phyloP scores from a whole-genome alignment of 257 asterid genomes.

The Knoxia roxburghii region DNA sequence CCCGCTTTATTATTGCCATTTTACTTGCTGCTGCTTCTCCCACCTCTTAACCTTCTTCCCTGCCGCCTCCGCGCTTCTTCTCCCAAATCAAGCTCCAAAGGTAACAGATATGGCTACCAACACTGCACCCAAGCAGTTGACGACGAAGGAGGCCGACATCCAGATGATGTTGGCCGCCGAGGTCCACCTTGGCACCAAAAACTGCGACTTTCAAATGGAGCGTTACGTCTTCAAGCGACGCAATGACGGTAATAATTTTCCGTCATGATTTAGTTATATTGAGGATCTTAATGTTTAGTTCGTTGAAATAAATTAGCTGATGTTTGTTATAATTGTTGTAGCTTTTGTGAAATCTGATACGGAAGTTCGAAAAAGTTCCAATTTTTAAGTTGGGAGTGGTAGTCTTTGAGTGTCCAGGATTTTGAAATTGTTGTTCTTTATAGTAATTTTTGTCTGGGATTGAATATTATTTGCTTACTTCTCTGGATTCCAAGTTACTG shows the following conservation, averaged over 20 bases:
- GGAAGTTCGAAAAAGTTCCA: neutral
- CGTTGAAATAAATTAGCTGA: neutral
- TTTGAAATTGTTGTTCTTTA: neutral
- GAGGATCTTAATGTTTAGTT: neutral
- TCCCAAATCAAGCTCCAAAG: too few relatives aligned
- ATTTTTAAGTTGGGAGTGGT: neutral
- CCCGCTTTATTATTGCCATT: too few relatives aligned
- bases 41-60: too few relatives aligned
- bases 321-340: neutral
- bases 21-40: too few relatives aligned
- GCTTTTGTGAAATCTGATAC: neutral
- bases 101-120: constrained; percentile 16
- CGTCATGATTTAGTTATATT: neutral
- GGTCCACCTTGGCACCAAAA: constrained; percentile 42
- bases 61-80: too few relatives aligned
- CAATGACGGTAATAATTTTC: constrained; percentile 21
- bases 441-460: neutral
- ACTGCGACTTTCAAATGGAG: constrained; percentile 39
- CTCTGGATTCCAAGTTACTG: too few relatives aligned
- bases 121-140: constrained; percentile 12
- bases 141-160: constrained; percentile 35
- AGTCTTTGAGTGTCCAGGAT: neutral
- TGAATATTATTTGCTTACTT: neutral
- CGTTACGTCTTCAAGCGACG: constrained; percentile 41
- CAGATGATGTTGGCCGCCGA: constrained; percentile 44